These are phyloP conservation scores for Taphrina flavorubra DNA, from an alignment of 1,139 yeast genomes.

Conservation along the genomic window DNA sequence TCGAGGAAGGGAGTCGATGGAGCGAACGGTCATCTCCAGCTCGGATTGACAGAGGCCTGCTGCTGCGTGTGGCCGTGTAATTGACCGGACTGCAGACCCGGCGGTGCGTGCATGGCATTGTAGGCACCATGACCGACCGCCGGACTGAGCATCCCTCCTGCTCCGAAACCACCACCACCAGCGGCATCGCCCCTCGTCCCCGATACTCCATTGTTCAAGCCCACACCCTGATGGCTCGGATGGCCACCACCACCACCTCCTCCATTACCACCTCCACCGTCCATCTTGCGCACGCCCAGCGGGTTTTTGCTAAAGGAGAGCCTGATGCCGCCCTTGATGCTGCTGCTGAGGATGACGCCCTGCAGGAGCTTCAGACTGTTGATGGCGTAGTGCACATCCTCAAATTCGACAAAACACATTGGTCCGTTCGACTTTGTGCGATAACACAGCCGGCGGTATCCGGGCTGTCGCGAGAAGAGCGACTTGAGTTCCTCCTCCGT, in stretches of 20 bases:
- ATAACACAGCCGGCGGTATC: constrained; percentile 89
- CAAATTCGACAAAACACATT: constrained; percentile 98
- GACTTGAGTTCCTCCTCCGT: constrained; percentile 90
- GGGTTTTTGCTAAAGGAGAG: constrained; percentile 94
- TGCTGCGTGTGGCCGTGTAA: constrained; percentile 10
- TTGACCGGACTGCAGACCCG: constrained; percentile 30
- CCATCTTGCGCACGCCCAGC: constrained; percentile 73
- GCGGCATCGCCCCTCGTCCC: too few relatives aligned
- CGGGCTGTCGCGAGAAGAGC: constrained; percentile 84
- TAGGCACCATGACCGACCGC: constrained; percentile 15
- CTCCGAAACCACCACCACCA: too few relatives aligned
- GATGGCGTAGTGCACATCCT: constrained; percentile 91
- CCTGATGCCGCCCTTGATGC: constrained; percentile 87
- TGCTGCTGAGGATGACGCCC: constrained; percentile 76
- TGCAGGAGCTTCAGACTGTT: constrained; percentile 90
- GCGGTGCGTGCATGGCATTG: constrained; percentile 38
- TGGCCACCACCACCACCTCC: too few relatives aligned
- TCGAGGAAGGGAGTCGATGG: too few relatives aligned
- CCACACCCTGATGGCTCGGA: background rate
- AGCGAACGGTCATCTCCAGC: constrained; percentile 14
- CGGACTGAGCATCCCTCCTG: constrained; percentile 21
- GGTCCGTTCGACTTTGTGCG: constrained; percentile 77
- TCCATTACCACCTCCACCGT: constrained; percentile 7
- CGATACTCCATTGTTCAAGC: too few relatives aligned
- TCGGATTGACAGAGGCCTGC: constrained; percentile 32